Percentiles rank a stretch among this genome's conserved stretches.
Evolutionary conservation across 1,284 basidiomycete genomes (phyloP).

Genomic region (Cutaneotrichosporon sp.): DNA sequence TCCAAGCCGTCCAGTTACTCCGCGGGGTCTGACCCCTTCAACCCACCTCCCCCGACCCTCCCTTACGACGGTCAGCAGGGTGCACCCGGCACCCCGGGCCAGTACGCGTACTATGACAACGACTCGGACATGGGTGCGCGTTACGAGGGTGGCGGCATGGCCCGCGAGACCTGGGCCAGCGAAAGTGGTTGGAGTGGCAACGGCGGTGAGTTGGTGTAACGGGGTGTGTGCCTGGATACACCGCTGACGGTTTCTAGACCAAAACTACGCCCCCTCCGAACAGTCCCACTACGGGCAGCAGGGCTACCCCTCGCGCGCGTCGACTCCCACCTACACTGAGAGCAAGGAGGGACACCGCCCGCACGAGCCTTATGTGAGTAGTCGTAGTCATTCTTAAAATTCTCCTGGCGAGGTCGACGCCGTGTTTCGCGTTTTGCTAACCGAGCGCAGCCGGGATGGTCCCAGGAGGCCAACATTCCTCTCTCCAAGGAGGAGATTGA

Average conservation of each 20-base stretch:
- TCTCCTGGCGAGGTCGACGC: not conserved
- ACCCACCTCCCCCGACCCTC: conserved; percentile 25
- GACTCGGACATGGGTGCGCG: conserved; percentile 65
- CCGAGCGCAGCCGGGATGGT: conserved; percentile 78
- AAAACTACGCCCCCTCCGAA: conserved; percentile 28
- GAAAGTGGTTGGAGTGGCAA: conserved; percentile 40
- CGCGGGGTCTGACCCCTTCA: conserved; percentile 35
- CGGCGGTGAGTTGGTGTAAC: conserved; percentile 35
- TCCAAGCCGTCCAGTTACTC: conserved; percentile 18
- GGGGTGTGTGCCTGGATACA: not conserved
- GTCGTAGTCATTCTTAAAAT: conserved; percentile 41
- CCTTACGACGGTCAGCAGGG: conserved; percentile 26
- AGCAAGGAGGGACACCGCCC: conserved; percentile 59
- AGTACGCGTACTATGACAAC: conserved; percentile 61
- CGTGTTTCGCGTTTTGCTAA: not conserved
- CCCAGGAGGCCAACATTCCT: conserved; percentile 82
- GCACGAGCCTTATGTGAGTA: conserved; percentile 50
- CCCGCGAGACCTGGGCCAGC: conserved; percentile 45
- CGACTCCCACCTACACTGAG: conserved; percentile 48
- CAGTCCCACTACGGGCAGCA: conserved; percentile 38
- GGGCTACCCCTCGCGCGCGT: conserved; percentile 40
- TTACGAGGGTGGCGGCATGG: conserved; percentile 46
- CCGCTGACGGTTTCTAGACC: conserved; percentile 2
- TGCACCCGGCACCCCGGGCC: conserved; percentile 16
- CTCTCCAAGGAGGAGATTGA: conserved; percentile 98